Evolutionary conservation across 306 rosid species (phyloP).

Genomic region (Gillenia trifoliata): DNA sequence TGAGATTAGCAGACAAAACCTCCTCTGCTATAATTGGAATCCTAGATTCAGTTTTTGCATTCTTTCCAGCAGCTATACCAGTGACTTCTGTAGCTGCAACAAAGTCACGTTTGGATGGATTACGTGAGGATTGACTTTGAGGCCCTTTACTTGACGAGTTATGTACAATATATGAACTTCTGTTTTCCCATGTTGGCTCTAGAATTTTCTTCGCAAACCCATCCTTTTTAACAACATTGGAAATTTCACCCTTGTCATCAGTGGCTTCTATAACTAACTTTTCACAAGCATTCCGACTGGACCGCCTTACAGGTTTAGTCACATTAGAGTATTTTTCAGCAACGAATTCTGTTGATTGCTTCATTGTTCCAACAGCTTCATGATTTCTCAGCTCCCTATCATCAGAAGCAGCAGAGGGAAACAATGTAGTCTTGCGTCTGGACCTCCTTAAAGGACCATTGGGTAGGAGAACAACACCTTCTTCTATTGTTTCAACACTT

Average conservation of each 20-base stretch:
- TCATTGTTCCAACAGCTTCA: background rate
- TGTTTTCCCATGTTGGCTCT: background rate
- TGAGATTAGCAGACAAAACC: background rate
- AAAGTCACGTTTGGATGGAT: background rate
- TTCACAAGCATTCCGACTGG: constrained; percentile 7
- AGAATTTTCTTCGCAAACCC: background rate
- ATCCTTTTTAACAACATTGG: background rate
- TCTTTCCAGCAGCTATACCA: background rate
- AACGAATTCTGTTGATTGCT: constrained; percentile 2
- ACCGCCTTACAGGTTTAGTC: background rate
- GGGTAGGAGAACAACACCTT: background rate
- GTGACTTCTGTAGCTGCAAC: background rate
- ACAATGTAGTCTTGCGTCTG: background rate
- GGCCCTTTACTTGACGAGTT: constrained; percentile 4
- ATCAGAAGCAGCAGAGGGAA: background rate
- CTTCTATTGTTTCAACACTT: constrained; percentile 3
- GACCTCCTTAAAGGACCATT: constrained; percentile 24
- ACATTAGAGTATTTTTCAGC: background rate
- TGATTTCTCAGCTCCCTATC: background rate
- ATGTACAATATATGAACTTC: background rate
- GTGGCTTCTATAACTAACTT: background rate
- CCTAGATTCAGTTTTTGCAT: background rate
- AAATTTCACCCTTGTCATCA: constrained; percentile 1
- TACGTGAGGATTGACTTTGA: background rate
- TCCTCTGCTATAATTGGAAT: background rate